These are phyloP conservation scores for Gliomastix tumulicola DNA, from an alignment of 2,329 filamentous ascomycete genomes.

Conservation along the genomic window DNA sequence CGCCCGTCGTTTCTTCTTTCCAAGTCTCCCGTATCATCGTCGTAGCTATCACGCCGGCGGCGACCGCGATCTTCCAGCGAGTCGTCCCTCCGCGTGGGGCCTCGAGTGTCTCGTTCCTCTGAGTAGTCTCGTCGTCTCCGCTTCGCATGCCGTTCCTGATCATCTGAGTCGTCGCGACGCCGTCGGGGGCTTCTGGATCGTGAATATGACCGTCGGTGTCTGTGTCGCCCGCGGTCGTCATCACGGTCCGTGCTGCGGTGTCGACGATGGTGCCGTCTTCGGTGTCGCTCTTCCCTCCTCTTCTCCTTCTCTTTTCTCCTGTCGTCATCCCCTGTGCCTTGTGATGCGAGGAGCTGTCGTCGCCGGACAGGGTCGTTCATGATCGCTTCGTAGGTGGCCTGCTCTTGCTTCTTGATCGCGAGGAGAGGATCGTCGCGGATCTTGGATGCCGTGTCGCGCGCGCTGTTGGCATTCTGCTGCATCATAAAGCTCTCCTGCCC, in stretches of 20 bases:
- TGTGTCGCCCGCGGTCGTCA: conserved; percentile 26
- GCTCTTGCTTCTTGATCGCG: conserved; percentile 88
- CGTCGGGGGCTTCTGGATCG: conserved; percentile 34
- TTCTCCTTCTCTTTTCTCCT: conserved; percentile 19
- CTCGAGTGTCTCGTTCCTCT: conserved; percentile 11
- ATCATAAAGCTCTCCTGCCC: conserved; percentile 54
- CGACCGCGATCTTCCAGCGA: conserved; percentile 7
- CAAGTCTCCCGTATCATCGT: conserved; percentile 1
- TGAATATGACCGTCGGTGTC: conserved; percentile 37
- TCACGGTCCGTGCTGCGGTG: conserved; percentile 34
- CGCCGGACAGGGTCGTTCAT: conserved; percentile 70
- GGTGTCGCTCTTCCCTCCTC: conserved; percentile 24
- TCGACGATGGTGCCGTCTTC: conserved; percentile 31
- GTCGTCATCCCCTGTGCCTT: conserved; percentile 46
- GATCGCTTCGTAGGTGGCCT: conserved; percentile 71
- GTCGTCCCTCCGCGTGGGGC: conserved; percentile 5
- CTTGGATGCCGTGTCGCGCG: conserved; percentile 77
- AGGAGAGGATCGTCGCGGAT: conserved; percentile 86
- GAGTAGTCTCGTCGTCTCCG: conserved; percentile 15
- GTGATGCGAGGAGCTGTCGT: conserved; percentile 58
- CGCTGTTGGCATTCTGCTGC: conserved; percentile 62
- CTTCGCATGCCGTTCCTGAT: conserved; percentile 13
- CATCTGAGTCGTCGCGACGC: conserved; percentile 18
- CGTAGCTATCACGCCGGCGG: conserved; percentile 7
- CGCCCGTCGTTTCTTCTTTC: neutral